Base-by-base conservation (phyloP, 2,329 filamentous ascomycete genomes). In the Pseudogymnoascus sp. region DNA sequence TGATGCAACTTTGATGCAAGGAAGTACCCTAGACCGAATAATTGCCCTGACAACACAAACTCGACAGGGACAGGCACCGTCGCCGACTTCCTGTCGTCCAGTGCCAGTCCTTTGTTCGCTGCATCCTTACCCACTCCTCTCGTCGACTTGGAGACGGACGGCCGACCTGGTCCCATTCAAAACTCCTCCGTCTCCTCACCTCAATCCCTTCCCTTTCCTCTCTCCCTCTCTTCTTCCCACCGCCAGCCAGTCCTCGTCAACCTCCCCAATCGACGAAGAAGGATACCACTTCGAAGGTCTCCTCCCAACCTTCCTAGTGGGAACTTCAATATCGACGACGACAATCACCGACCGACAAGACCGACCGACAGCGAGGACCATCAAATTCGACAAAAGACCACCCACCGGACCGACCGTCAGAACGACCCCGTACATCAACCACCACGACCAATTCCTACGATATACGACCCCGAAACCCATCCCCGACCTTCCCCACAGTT, bases 1-100 rank as follows among this genome's bases (percentile, higher is more conserved):
- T 11, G 9, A 34, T 46, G 25, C 37, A 16, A 16, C n/a, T 40
- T 12, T 7, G 18, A 56, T 34, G 49, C 49, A 56, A 56, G 49
- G 49, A 56, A 56, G 49, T 56, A 34, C 49, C 49, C 49, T 56
- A 56, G 49, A 36, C 16, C 40, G 49, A 56, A 56, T 56, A 56
- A 56, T 56, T 56, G 49, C 49, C 49, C 49, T 56, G 49, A 56
- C 49, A 56, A 56, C 49, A 56, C 49, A 56, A 56, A 56, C 49
- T 56, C 49, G 28, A 34, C 49, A 56, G 49, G 49, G 49, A 56
- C 49, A 56, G 49, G 49, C 49, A 56, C 49, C 49, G 5, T 31
- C 49, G 14, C 5, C 49, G 28, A 21, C 49, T 34, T 36, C n/a
- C 49, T 56, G 49, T 56, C 49, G 49, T 56, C 49, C 49, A 56